Evolutionary conservation across 345 rosid species (phyloP).

Genomic region (Brassica cretica): DNA sequence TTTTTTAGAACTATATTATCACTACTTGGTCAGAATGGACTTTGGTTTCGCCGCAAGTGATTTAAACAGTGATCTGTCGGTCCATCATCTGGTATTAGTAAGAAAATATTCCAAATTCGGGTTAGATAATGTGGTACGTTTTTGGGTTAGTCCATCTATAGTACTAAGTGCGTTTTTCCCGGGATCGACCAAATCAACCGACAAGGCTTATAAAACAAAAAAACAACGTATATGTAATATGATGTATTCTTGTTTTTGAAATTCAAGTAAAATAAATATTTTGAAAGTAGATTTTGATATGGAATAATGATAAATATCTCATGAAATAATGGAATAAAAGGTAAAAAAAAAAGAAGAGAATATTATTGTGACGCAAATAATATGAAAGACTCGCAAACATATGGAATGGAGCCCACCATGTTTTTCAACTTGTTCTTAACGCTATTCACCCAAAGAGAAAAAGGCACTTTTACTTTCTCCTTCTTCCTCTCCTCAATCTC

Average conservation of each 20-base stretch:
- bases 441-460: constrained; percentile 9
- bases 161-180: too few species aligned
- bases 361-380: not conserved
- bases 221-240: not conserved
- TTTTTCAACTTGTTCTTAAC: constrained; percentile 31
- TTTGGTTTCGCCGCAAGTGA: too few species aligned
- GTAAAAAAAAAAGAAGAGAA: not conserved
- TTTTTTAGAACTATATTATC: too few species aligned
- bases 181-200: too few species aligned
- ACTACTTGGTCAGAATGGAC: too few species aligned
- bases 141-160: not conserved
- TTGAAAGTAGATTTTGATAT: not conserved
- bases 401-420: constrained; percentile 30
- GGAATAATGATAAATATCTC: not conserved
- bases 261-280: not conserved
- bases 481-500: not conserved
- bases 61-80: not conserved
- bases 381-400: constrained; percentile 38
- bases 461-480: constrained; percentile 15
- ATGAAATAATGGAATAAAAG: not conserved
- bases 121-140: too few species aligned
- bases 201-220: too few species aligned
- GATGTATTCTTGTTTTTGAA: not conserved
- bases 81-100: too few species aligned
- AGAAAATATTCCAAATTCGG: too few species aligned